These are phyloP conservation scores for Astrothelium macrocarpum DNA, from an alignment of 495 filamentous ascomycete genomes.

Conservation along the genomic window DNA sequence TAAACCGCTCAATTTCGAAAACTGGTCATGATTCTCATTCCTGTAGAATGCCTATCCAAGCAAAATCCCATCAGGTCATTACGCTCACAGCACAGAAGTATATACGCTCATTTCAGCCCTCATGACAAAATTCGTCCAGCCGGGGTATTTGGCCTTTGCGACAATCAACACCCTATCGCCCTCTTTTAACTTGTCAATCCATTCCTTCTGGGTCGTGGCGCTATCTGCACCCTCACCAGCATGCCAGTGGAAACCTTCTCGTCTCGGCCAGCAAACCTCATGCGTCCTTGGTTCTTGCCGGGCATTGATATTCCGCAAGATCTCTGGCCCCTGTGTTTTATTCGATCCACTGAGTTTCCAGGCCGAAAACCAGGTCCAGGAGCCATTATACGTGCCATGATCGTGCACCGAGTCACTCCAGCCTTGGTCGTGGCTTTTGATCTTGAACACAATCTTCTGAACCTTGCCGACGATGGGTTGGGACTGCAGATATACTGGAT, in stretches of 20 bases:
- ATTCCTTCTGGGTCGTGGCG: background rate
- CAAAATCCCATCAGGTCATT: background rate
- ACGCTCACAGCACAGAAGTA: conserved; percentile 1
- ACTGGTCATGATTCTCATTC: no score
- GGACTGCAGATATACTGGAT: background rate
- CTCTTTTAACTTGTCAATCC: background rate
- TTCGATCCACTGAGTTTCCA: conserved; percentile 22
- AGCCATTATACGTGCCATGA: conserved; percentile 43
- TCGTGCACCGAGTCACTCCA: conserved; percentile 35
- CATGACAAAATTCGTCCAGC: conserved; percentile 2
- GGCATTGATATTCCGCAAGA: background rate
- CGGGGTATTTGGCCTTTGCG: conserved; percentile 2
- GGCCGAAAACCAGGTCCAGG: conserved; percentile 64
- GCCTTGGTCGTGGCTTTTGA: conserved; percentile 59
- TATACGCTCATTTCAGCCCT: background rate
- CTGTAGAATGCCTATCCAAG: no score
- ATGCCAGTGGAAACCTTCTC: conserved; percentile 1
- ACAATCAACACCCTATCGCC: background rate
- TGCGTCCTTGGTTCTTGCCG: background rate
- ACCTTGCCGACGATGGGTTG: conserved; percentile 4
- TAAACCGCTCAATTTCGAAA: background rate
- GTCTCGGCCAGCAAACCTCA: background rate
- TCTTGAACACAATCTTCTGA: conserved; percentile 55
- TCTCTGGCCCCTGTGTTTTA: conserved; percentile 1
- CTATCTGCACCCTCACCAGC: background rate